These are phyloP conservation scores for Fusarium palustre DNA, from an alignment of 2,329 filamentous ascomycete species.

Conservation along the genomic window DNA sequence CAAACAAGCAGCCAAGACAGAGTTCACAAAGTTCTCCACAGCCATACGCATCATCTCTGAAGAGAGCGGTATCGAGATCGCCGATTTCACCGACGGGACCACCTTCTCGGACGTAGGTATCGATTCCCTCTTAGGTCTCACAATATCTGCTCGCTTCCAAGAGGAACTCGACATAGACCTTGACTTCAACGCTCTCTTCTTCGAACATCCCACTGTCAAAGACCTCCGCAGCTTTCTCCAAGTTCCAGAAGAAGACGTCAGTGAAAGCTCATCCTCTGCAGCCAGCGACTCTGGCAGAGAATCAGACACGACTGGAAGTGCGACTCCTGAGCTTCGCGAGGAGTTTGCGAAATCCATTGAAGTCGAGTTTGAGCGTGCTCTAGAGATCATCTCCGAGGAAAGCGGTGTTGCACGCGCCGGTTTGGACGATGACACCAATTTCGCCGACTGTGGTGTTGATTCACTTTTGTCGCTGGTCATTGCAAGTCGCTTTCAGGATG, in stretches of 20 bases:
- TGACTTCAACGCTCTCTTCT: constrained; percentile 62
- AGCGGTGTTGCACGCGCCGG: constrained; percentile 66
- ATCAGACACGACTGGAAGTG: background rate
- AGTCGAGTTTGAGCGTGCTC: constrained; percentile 30
- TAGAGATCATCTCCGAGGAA: constrained; percentile 58
- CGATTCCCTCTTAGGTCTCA: constrained; percentile 71
- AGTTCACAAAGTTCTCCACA: constrained; percentile 4
- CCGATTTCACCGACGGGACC: constrained; percentile 66
- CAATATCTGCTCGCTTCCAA: constrained; percentile 66
- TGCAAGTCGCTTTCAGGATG: constrained; percentile 65
- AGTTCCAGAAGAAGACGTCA: constrained; percentile 17
- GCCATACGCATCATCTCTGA: constrained; percentile 35
- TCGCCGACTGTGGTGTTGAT: constrained; percentile 70
- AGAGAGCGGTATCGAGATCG: constrained; percentile 35
- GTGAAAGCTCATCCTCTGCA: constrained; percentile 18
- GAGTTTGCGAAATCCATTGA: constrained; percentile 10
- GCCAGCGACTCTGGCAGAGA: constrained; percentile 29
- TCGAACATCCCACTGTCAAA: constrained; percentile 66
- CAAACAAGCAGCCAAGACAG: background rate
- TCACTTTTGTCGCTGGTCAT: constrained; percentile 71
- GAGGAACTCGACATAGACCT: constrained; percentile 69
- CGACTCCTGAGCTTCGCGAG: constrained; percentile 15
- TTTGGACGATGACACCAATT: constrained; percentile 67
- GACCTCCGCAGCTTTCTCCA: constrained; percentile 58
- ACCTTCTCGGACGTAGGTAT: constrained; percentile 69